These are phyloP conservation scores for Larix kaempferi DNA, from an alignment of 75 land plant species.

Conservation along the genomic window DNA sequence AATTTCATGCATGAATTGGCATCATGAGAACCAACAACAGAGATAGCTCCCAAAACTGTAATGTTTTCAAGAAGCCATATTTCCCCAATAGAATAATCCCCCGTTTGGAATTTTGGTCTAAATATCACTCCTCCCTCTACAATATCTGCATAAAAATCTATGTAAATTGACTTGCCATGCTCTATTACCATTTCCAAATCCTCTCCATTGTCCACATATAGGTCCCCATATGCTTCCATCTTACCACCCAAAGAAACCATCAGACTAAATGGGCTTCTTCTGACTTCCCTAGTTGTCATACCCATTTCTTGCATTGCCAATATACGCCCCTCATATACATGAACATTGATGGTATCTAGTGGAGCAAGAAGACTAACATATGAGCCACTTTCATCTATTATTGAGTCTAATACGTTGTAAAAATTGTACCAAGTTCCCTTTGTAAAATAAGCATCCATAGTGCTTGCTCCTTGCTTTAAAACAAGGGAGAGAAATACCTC, in stretches of 20 bases:
- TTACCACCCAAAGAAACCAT: slow-evolving; percentile 29
- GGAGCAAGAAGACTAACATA: slow-evolving; percentile 53
- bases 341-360: slow-evolving; percentile 65
- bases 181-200: slow-evolving; percentile 20
- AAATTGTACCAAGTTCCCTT: slow-evolving; percentile 78
- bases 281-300: slow-evolving; percentile 47
- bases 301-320: slow-evolving; percentile 68
- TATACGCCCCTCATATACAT: slow-evolving; percentile 61
- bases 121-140: too few species aligned
- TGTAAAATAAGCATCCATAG: slow-evolving; percentile 71
- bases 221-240: slow-evolving; percentile 2
- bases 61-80: too few species aligned
- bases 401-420: slow-evolving; percentile 42
- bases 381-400: slow-evolving; percentile 15
- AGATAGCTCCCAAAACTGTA: too few species aligned
- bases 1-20: too few species aligned
- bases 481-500: too few species aligned
- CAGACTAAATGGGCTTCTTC: slow-evolving; percentile 62
- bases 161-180: too few species aligned
- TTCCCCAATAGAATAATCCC: too few species aligned
- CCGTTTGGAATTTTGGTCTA: too few species aligned
- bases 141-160: too few species aligned
- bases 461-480: neutral
- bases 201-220: slow-evolving; percentile 9
- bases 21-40: too few species aligned